These are phyloP conservation scores for Rosa hybrid DNA, from an alignment of 331 rosid genomes.

Conservation along the genomic window DNA sequence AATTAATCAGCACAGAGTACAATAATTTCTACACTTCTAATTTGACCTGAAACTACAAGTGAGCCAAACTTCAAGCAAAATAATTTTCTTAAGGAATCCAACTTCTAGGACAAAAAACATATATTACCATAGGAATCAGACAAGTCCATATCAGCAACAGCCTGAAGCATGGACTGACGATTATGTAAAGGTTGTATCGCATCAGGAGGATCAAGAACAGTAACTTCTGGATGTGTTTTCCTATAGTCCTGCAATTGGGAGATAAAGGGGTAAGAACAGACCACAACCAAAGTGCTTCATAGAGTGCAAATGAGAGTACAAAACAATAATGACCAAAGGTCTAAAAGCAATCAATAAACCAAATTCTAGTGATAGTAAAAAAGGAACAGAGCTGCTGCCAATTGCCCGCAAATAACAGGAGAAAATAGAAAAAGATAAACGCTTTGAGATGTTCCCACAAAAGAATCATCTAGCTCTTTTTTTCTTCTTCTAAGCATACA, in stretches of 20 bases:
- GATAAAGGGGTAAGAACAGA: conserved; percentile 20
- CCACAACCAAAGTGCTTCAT: neutral
- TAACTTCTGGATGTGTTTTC: conserved; percentile 81
- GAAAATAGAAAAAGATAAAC: neutral
- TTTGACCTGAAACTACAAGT: neutral
- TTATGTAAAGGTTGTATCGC: conserved; percentile 77
- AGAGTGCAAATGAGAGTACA: neutral
- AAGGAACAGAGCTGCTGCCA: neutral
- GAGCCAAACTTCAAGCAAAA: conserved; percentile 18
- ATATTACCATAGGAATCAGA: conserved; percentile 69
- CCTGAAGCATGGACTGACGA: conserved; percentile 95
- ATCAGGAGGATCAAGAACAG: conserved; percentile 96
- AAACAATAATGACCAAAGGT: neutral
- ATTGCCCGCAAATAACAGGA: neutral
- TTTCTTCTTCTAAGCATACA: neutral
- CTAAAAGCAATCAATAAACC: neutral
- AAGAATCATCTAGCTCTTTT: no score
- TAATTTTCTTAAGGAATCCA: conserved; percentile 9
- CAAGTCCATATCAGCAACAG: conserved; percentile 84
- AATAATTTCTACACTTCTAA: neutral
- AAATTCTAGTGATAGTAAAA: neutral
- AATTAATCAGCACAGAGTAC: conserved; percentile 15
- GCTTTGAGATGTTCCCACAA: neutral
- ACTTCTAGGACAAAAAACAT: neutral
- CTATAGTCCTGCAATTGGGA: conserved; percentile 67